These are phyloP conservation scores for Rhodomyrtus tomentosa DNA, from an alignment of 345 rosid species.

Conservation along the genomic window DNA sequence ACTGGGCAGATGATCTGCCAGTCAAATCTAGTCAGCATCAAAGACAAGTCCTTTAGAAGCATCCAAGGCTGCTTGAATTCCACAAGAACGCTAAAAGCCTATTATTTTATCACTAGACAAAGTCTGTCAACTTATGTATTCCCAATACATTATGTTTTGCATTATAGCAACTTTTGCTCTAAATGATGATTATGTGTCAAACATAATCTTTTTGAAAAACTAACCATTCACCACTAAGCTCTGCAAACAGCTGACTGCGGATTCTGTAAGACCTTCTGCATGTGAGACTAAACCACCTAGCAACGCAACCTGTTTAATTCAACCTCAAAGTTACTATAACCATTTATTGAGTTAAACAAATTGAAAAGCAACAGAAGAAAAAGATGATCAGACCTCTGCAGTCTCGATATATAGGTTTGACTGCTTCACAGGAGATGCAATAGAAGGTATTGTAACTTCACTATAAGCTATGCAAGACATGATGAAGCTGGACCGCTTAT, in stretches of 20 bases:
- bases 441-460: slow-evolving; percentile 81
- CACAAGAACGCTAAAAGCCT: neutral
- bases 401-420: slow-evolving; percentile 79
- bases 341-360: neutral
- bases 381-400: slow-evolving; percentile 54
- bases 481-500: slow-evolving; percentile 31
- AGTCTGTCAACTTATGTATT: neutral
- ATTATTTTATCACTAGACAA: neutral
- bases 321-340: slow-evolving; percentile 8
- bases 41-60: neutral
- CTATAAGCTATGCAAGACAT: slow-evolving; percentile 82
- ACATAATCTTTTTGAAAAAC: slow-evolving; percentile 4
- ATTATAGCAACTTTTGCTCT: neutral
- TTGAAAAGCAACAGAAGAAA: neutral
- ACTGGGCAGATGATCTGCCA: neutral
- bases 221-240: slow-evolving; percentile 41
- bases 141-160: neutral
- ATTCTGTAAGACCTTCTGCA: slow-evolving; percentile 54
- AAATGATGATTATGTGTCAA: neutral
- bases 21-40: neutral
- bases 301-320: slow-evolving; percentile 54
- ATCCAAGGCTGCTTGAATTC: neutral
- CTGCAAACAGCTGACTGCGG: slow-evolving; percentile 52
- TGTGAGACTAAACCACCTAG: slow-evolving; percentile 71
- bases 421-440: slow-evolving; percentile 37